Conservation (phyloP, 108 stramenopile species). For the Pseudonitzschia multiseries region DNA sequence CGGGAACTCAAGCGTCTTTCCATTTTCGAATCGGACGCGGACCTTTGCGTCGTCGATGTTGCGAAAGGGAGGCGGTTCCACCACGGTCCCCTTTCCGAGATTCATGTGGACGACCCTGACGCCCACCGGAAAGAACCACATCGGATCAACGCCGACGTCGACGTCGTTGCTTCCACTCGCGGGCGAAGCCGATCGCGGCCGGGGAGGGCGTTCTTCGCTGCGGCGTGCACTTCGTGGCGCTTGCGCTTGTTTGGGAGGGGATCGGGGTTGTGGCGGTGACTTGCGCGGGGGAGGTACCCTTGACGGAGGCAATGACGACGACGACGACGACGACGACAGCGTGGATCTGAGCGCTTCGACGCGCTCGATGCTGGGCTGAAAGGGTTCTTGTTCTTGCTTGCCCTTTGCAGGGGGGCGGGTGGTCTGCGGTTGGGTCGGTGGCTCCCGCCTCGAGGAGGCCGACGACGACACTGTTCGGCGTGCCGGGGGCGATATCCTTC, state of each 20-base stretch:
- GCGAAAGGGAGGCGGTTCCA: constrained; percentile 45
- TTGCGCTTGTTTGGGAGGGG: background rate
- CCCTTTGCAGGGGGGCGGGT: too few species aligned
- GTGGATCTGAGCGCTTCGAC: background rate
- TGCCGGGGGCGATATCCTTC: too few species aligned
- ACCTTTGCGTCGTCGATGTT: constrained; percentile 23
- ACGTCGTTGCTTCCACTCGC: too few species aligned
- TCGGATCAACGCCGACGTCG: constrained; percentile 46
- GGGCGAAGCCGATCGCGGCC: constrained; percentile 13
- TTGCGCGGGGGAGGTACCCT: background rate
- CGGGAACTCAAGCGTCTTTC: constrained; percentile 28
- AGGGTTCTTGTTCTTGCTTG: too few species aligned
- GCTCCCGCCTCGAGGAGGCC: background rate
- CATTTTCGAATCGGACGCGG: constrained; percentile 14
- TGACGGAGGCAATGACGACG: background rate
- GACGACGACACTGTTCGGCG: background rate
- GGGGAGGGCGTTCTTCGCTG: background rate
- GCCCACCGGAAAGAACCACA: constrained; percentile 75
- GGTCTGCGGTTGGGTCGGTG: background rate
- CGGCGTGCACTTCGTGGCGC: background rate
- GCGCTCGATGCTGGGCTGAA: background rate
- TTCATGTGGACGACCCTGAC: constrained; percentile 54
- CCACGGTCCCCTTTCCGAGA: constrained; percentile 63
- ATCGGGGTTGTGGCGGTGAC: constrained; percentile 3
- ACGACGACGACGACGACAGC: background rate